A percentile compares a stretch with the other conserved stretches of the same genome.
Conservation (phyloP, 176 grass and related monocot species). For the Hsuehochloa calcarea region DNA sequence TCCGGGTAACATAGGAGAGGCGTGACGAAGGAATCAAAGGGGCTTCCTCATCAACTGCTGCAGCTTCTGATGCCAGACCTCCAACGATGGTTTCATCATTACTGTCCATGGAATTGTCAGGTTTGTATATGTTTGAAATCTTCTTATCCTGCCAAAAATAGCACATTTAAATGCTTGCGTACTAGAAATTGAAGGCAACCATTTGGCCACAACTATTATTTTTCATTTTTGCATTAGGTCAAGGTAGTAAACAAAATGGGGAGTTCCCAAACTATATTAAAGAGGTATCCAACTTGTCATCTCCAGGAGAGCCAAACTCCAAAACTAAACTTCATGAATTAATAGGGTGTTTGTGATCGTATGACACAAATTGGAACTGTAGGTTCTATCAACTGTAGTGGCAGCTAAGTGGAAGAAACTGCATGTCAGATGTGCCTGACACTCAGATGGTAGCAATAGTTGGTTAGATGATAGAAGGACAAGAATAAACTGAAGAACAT, state of each 20-base stretch:
- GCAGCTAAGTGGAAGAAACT: constrained; percentile 10
- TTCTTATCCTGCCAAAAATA: constrained; percentile 63
- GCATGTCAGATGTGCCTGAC: neutral
- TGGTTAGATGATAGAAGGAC: neutral
- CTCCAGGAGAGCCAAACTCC: neutral
- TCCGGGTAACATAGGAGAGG: constrained; percentile 69
- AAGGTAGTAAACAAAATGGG: neutral
- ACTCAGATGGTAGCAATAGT: neutral
- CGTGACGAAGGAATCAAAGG: constrained; percentile 66
- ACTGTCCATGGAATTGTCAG: constrained; percentile 45
- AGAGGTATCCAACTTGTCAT: neutral
- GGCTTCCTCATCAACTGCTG: constrained; percentile 68
- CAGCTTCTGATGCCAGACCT: constrained; percentile 44
- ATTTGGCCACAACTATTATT: neutral
- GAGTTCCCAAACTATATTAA: neutral
- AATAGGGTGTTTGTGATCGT: neutral
- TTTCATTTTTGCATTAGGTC: neutral
- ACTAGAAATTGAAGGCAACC: constrained; percentile 10
- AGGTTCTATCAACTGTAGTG: neutral
- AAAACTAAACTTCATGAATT: neutral
- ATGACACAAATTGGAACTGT: constrained; percentile 10
- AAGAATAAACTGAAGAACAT: constrained; percentile 21
- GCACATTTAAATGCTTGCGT: neutral
- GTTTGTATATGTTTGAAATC: constrained; percentile 46
- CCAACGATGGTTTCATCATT: constrained; percentile 38